phyloP scores from a whole-genome alignment of 345 rosid species.

The Toxicodendron radicans region DNA sequence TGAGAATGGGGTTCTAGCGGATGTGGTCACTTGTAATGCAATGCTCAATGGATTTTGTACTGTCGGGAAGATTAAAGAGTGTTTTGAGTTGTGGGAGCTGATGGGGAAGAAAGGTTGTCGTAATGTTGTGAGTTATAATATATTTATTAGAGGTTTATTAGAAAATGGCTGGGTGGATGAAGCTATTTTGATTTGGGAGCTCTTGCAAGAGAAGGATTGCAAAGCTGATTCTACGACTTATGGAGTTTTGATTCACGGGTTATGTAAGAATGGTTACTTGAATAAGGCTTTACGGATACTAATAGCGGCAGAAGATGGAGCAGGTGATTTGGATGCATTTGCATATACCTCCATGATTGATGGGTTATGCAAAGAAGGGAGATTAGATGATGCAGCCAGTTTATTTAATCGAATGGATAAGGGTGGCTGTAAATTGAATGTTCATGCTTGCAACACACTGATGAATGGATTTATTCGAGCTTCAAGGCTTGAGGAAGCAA shows the following conservation, averaged over 20 bases:
- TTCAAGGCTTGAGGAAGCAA: constrained; percentile 67
- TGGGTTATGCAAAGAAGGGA: constrained; percentile 72
- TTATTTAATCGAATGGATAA: constrained; percentile 48
- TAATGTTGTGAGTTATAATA: constrained; percentile 69
- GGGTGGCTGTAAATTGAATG: constrained; percentile 48
- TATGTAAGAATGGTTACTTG: constrained; percentile 73
- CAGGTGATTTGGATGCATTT: constrained; percentile 52
- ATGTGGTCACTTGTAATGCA: constrained; percentile 73
- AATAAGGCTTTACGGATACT: constrained; percentile 65
- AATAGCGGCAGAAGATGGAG: constrained; percentile 50
- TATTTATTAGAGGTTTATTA: constrained; percentile 68
- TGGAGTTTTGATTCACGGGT: constrained; percentile 71
- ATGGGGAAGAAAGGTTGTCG: constrained; percentile 64
- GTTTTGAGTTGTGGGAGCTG: constrained; percentile 71
- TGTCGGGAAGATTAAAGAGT: constrained; percentile 57
- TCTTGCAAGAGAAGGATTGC: constrained; percentile 48
- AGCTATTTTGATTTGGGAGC: constrained; percentile 64
- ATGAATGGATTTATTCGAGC: constrained; percentile 63
- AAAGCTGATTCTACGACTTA: constrained; percentile 58
- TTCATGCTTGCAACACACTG: constrained; percentile 59
- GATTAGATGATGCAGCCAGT: constrained; percentile 61
- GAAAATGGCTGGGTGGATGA: constrained; percentile 64
- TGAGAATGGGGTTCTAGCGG: constrained; percentile 46
- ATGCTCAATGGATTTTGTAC: constrained; percentile 75
- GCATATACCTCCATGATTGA: constrained; percentile 73